Evolutionary conservation across 2,329 filamentous ascomycete genomes (phyloP).

Genomic region (Exserohilum turcica): DNA sequence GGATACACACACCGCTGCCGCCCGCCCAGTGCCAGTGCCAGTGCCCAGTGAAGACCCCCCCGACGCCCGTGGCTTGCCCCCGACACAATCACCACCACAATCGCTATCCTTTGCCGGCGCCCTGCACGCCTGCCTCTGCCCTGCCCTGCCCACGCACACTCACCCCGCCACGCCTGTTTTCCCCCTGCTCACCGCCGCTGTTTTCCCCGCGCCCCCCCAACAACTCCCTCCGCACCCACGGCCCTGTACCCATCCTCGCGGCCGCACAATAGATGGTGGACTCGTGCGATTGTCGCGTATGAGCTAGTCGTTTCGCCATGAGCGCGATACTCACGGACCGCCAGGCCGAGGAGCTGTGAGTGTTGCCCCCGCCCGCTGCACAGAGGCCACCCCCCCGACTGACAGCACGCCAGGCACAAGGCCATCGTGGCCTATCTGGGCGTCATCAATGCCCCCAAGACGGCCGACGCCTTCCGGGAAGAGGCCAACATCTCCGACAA

Average conservation of each 20-base stretch:
- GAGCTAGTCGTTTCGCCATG: conserved; percentile 58
- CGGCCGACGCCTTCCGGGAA: conserved; percentile 72
- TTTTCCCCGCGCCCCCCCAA: conserved; percentile 21
- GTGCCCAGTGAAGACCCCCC: too few species aligned
- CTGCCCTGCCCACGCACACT: conserved; percentile 5
- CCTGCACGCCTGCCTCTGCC: conserved; percentile 5
- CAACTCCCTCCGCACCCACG: conserved; percentile 21
- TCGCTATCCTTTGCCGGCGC: conserved; percentile 9
- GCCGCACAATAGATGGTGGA: conserved; percentile 39
- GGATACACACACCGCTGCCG: conserved; percentile 2
- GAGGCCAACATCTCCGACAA: conserved; percentile 75
- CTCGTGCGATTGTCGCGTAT: conserved; percentile 25
- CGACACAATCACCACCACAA: too few species aligned
- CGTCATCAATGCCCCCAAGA: conserved; percentile 71
- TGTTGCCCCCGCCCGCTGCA: conserved; percentile 27
- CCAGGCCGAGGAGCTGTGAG: conserved; percentile 89
- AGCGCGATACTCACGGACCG: conserved; percentile 75
- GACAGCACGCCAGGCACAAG: conserved; percentile 70
- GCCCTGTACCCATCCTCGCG: conserved; percentile 5
- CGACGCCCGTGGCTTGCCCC: conserved; percentile 4
- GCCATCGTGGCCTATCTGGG: conserved; percentile 88
- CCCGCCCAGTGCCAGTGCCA: background rate
- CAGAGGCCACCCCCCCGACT: conserved; percentile 5
- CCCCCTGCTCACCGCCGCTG: conserved; percentile 28
- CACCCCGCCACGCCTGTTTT: conserved; percentile 5